Conservation (phyloP, 805 yeast species). For the Babjeviella inositovora region DNA sequence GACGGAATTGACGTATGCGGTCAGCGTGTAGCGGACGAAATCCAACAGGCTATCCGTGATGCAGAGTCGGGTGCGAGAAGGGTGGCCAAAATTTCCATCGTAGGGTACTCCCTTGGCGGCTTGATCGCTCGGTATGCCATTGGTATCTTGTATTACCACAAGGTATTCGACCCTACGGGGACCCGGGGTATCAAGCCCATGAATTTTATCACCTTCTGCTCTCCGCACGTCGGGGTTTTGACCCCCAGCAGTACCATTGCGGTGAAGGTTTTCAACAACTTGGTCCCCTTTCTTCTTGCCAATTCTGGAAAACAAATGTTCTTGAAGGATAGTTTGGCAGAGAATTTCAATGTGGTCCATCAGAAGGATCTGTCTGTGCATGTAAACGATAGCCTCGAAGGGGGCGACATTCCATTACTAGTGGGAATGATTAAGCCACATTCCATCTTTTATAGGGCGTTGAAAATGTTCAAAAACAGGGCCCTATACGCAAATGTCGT, state of each 20-base stretch:
- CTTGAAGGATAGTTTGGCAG: constrained; percentile 20
- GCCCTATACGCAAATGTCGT: constrained; percentile 60
- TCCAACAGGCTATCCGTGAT: constrained; percentile 26
- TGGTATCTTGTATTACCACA: constrained; percentile 45
- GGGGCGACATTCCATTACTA: constrained; percentile 31
- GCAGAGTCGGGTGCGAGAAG: too few relatives aligned
- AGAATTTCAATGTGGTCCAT: too few relatives aligned
- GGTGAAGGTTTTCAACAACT: constrained; percentile 37
- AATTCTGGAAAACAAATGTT: constrained; percentile 69
- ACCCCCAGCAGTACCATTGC: constrained; percentile 29
- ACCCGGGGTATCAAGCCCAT: too few relatives aligned
- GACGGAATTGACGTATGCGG: constrained; percentile 87
- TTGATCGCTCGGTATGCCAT: constrained; percentile 66
- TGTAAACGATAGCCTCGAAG: too few relatives aligned
- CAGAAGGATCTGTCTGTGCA: too few relatives aligned
- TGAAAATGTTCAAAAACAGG: constrained; percentile 32
- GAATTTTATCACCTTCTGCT: constrained; percentile 42
- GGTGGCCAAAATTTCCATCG: constrained; percentile 59
- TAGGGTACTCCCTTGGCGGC: constrained; percentile 89
- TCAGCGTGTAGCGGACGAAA: constrained; percentile 55
- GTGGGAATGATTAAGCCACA: constrained; percentile 47
- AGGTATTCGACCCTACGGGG: constrained; percentile 32
- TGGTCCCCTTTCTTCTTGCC: constrained; percentile 55
- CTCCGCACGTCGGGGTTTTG: constrained; percentile 56
- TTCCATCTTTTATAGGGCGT: constrained; percentile 42